phyloP scores from a whole-genome alignment of 176 grass and related monocot genomes.

The Oryza rufipogon region DNA sequence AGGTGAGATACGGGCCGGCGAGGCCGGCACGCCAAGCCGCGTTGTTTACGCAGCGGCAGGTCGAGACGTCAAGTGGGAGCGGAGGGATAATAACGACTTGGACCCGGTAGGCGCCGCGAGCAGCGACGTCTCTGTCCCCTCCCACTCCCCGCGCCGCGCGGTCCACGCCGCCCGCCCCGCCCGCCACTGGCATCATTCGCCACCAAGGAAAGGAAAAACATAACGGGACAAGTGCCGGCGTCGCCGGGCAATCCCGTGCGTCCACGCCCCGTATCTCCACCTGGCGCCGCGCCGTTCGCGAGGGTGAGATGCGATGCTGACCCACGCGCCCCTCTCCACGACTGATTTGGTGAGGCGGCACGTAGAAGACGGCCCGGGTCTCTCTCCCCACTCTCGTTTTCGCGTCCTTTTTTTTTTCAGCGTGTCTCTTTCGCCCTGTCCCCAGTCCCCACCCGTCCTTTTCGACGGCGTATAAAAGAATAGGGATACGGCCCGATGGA shows the following conservation, averaged over 20 bases:
- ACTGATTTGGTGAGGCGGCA: slow-evolving; percentile 48
- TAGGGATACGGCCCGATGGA: neutral
- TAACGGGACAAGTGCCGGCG: slow-evolving; percentile 40
- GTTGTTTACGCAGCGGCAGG: slow-evolving; percentile 26
- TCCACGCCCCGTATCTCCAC: slow-evolving; percentile 38
- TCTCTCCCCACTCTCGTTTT: neutral
- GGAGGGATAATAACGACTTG: slow-evolving; percentile 33
- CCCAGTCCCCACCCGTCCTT: slow-evolving; percentile 8
- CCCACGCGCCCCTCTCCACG: slow-evolving; percentile 3
- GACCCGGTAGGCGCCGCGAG: slow-evolving; percentile 25
- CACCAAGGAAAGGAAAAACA: slow-evolving; percentile 13
- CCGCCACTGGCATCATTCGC: slow-evolving; percentile 27
- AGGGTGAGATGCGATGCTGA: neutral
- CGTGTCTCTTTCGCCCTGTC: neutral
- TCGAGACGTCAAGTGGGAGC: slow-evolving; percentile 34
- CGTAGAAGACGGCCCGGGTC: slow-evolving; percentile 34
- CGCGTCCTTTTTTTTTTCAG: neutral
- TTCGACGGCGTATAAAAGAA: slow-evolving; percentile 1
- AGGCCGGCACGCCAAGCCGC: slow-evolving; percentile 33
- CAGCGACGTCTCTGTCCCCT: slow-evolving; percentile 29
- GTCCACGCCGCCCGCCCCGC: slow-evolving; percentile 10
- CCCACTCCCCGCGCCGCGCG: slow-evolving; percentile 34
- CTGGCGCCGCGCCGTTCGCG: slow-evolving; percentile 47
- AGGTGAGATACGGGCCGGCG: neutral
- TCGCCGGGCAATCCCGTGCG: slow-evolving; percentile 23